Base-by-base conservation (phyloP, 108 stramenopile genomes). In the Fragilariopsis cylindrus region DNA sequence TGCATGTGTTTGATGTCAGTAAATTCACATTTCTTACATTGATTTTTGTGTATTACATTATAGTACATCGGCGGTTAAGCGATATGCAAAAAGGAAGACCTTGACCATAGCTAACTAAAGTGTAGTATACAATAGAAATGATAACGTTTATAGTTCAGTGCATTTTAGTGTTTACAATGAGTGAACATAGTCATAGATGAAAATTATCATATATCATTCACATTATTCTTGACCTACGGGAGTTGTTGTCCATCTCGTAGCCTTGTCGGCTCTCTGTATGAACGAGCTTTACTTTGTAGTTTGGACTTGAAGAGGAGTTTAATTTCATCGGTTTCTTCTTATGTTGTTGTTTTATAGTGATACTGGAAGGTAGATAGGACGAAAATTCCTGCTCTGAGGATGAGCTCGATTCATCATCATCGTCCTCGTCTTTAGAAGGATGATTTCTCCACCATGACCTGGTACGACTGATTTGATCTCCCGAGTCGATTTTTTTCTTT, bases 231-330 rank as follows among this genome's bases (percentile, higher is more conserved):
- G 60, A 62, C 13, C 60, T 62, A 11, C 39, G 19, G 7, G 60
- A 13, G 7, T 39, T 41, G 57, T 15, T 57, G 57, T 57, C 74
- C 74, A 75, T 75, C 44, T 75, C 74, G 57, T 66, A 75, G 7
- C 74, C 74, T 16, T 68, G 3, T 7, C 74, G 74, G 48, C 74
- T 75, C 55, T 75, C 66, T 41, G 74, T 75, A 56, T 75, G 66
- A 16, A 75, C 74, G 48, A 75, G 65, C 16, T 57, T 48, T 8
- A 69, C 56, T 18, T 52, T 65, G 46, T 68, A 69, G 19, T 57
- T 42, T 58, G 42, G 65, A 47, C 40, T 52, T 41, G 55, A 47
- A 40, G 0, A 44, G 12, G 47, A 57, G 12, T 60, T 41, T 13
- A 66, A 65, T 19, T 18, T 55, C 44, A 11, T 50, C 30, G 47